These are phyloP conservation scores for Citrullus mucosospermus DNA, from an alignment of 306 rosid genomes.

Conservation along the genomic window DNA sequence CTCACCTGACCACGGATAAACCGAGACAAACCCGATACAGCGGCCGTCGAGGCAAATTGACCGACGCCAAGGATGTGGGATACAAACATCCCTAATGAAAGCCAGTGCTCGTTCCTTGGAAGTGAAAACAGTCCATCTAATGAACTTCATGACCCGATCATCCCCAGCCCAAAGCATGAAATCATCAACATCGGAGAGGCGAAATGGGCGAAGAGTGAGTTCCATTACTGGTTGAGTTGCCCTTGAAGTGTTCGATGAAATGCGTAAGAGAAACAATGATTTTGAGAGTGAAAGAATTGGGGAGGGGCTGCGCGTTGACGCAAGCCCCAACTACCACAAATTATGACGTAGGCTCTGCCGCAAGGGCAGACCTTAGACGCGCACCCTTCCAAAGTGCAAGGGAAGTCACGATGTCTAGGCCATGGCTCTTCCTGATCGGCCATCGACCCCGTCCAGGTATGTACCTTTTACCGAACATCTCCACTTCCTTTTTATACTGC, in stretches of 20 bases:
- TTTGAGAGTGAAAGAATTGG: not conserved
- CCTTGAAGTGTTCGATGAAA: not conserved
- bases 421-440: conserved; percentile 21
- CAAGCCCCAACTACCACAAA: conserved; percentile 49
- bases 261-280: not conserved
- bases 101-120: conserved; percentile 38
- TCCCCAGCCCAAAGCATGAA: conserved; percentile 51
- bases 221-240: not conserved
- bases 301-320: conserved; percentile 50
- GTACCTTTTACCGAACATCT: not conserved
- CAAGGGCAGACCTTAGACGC: conserved; percentile 41
- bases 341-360: conserved; percentile 61
- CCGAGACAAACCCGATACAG: conserved; percentile 29
- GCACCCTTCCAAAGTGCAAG: conserved; percentile 44
- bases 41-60: conserved; percentile 39
- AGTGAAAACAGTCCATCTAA: conserved; percentile 25
- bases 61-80: conserved; percentile 51
- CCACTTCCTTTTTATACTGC: not conserved
- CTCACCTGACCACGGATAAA: conserved; percentile 23
- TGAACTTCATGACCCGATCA: conserved; percentile 21
- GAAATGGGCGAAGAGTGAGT: conserved; percentile 27
- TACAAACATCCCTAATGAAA: conserved; percentile 43
- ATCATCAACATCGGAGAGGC: conserved; percentile 37
- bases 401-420: conserved; percentile 29
- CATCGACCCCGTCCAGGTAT: conserved; percentile 37